A percentile compares a stretch with the other conserved stretches of the same genome.
Evolutionary conservation across 768 basidiomycete species (phyloP).

Genomic region (Lactarius tabidus): DNA sequence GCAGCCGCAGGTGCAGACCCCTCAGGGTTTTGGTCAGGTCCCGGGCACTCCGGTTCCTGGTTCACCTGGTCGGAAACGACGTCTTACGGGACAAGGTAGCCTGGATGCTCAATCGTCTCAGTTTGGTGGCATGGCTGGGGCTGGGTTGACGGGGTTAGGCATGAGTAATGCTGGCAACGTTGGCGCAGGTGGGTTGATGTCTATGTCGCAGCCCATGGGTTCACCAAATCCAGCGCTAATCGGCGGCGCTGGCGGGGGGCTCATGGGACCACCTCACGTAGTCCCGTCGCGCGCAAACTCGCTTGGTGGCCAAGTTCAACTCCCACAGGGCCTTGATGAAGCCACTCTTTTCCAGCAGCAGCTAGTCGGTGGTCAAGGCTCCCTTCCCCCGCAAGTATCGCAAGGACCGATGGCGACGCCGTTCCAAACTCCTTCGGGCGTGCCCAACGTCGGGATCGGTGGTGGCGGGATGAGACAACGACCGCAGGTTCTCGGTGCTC

Average conservation of each 20-base stretch:
- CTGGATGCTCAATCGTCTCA: conserved; percentile 20
- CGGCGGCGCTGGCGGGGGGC: conserved; percentile 33
- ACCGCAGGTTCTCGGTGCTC: conserved; percentile 24
- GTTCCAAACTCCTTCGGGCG: conserved; percentile 16
- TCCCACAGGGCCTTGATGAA: conserved; percentile 32
- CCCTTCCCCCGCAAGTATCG: conserved; percentile 25
- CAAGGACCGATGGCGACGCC: conserved; percentile 21
- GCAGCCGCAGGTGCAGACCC: conserved; percentile 8
- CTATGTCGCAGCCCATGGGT: conserved; percentile 21
- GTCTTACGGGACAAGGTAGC: conserved; percentile 13
- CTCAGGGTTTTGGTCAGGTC: conserved; percentile 18
- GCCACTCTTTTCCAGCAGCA: conserved; percentile 17
- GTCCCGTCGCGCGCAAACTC: conserved; percentile 29
- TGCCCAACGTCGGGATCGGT: conserved; percentile 23
- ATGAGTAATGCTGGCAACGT: conserved; percentile 12
- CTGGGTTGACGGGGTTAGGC: conserved; percentile 9
- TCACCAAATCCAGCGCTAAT: conserved; percentile 29
- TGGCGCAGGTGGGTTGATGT: conserved; percentile 15
- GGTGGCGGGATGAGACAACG: conserved; percentile 26
- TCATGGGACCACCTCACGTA: conserved; percentile 39
- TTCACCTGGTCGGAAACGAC: conserved; percentile 26
- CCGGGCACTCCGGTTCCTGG: conserved; percentile 16
- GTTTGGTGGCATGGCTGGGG: conserved; percentile 15
- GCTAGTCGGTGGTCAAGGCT: conserved; percentile 1
- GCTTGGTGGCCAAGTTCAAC: conserved; percentile 22